Base-by-base conservation (phyloP, 2,329 filamentous ascomycete species). In the Monilinia polystroma region DNA sequence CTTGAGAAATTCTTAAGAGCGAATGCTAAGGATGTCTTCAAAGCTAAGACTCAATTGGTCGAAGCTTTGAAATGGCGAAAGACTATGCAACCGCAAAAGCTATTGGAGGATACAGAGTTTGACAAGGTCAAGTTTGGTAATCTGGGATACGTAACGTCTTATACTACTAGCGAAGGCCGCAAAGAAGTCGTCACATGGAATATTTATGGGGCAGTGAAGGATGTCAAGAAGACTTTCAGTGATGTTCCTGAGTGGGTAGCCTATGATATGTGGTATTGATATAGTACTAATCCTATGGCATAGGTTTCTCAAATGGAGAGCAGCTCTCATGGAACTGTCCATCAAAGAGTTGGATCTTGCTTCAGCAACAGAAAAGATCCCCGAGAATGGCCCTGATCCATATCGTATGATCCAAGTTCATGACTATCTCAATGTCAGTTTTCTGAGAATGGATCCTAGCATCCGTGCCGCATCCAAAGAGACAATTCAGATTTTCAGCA, bases 381-480 rank as follows among this genome's bases (percentile, higher is more conserved):
- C 72, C 2, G 88, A 92, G 66, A 89, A 87, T 69, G 81, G 81
- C 45, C 81, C 85, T 71, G 94, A 97, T 75, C 91, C 90, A 0
- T 96, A 97, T 80, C 91, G 94, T 79, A 93, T 96, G 81, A 85
- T 91, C 74, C 93, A 97, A 79, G 88, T 97, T 38, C 94, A 98
- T 80, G 94, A 98, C 81, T 97, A 97, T 82, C 86, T 91, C 73
- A 89, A 87, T 70, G 88, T 96, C 76, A 92, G 88, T 75, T 97
- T 97, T 83, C 83, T 97, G 72, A 88, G 92, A 68, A 88, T 91
- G 81, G 89, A 94, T 66, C 85, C 90, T 0, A 82, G 84, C 67
- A 88, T 95, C 78, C 93, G 91, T 78, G 83, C 87, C 4, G 90
- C 91, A 20, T 90, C 87, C 70, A 88, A 87, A 75, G 87, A 93